Conservation (phyloP, 108 stramenopile species). For the Nitzschia sp. region DNA sequence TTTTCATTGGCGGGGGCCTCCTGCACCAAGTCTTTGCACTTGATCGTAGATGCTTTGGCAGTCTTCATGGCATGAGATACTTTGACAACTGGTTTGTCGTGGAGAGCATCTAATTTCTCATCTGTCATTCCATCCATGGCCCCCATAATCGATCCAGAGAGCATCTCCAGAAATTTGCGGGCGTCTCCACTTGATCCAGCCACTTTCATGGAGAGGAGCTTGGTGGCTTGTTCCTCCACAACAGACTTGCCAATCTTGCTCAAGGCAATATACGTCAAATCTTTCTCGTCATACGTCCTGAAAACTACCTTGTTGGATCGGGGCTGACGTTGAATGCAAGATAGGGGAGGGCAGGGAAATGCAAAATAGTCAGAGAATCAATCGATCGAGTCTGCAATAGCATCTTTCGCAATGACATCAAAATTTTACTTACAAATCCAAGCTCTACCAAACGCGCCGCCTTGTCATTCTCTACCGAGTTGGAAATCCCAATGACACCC, state of each 20-base stretch:
- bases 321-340: background rate
- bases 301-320: constrained; percentile 53
- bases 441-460: constrained; percentile 45
- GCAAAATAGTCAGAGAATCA: background rate
- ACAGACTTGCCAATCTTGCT: constrained; percentile 55
- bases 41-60: constrained; percentile 33
- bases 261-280: constrained; percentile 49
- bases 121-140: constrained; percentile 14
- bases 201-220: constrained; percentile 56
- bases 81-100: constrained; percentile 45
- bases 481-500: constrained; percentile 81
- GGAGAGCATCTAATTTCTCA: constrained; percentile 7
- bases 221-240: constrained; percentile 56
- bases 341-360: background rate
- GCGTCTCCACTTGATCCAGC: constrained; percentile 66
- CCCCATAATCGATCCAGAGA: constrained; percentile 38
- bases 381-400: background rate
- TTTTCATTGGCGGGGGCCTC: constrained; percentile 51
- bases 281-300: constrained; percentile 48
- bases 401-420: too few species aligned
- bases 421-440: constrained; percentile 61
- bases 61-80: constrained; percentile 61
- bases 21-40: constrained; percentile 41
- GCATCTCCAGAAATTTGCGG: constrained; percentile 53
- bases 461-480: constrained; percentile 54